Evolutionary conservation across 2,329 filamentous ascomycete species (phyloP).

Genomic region (Pyricularia sp.): DNA sequence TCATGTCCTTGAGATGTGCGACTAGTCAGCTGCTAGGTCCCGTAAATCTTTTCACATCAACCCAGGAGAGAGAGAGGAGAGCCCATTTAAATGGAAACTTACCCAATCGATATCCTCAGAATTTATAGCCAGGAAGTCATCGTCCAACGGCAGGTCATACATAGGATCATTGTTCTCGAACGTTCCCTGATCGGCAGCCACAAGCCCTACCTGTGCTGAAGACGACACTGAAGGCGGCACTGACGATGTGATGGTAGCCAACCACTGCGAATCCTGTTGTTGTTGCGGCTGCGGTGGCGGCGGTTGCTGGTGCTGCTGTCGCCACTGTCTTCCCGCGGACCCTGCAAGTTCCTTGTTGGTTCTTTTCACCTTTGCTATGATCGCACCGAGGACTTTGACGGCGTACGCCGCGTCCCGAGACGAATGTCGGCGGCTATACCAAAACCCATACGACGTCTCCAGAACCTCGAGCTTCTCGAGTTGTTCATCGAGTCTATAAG

Average conservation of each 20-base stretch:
- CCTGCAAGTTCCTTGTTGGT: background rate
- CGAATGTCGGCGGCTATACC: constrained; percentile 25
- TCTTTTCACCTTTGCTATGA: constrained; percentile 26
- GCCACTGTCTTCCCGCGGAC: background rate
- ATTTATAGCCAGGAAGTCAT: background rate
- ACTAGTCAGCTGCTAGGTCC: background rate
- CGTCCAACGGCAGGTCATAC: background rate
- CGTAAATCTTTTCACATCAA: background rate
- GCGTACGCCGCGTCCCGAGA: constrained; percentile 32
- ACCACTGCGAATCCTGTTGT: background rate
- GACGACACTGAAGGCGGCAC: no score
- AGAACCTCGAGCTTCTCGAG: constrained; percentile 25
- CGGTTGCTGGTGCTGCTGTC: background rate
- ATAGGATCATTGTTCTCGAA: background rate
- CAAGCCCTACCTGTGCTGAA: background rate
- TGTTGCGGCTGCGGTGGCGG: background rate
- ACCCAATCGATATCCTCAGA: constrained; percentile 10
- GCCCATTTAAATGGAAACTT: background rate
- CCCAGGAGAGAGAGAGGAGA: background rate
- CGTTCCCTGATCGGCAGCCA: background rate
- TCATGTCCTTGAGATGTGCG: constrained; percentile 6
- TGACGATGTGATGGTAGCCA: background rate
- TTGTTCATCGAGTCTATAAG: background rate
- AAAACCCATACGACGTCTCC: constrained; percentile 28
- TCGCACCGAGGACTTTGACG: constrained; percentile 28